These are phyloP conservation scores for Porogramme epimiltina DNA, from an alignment of 1,284 basidiomycete genomes.

Conservation along the genomic window DNA sequence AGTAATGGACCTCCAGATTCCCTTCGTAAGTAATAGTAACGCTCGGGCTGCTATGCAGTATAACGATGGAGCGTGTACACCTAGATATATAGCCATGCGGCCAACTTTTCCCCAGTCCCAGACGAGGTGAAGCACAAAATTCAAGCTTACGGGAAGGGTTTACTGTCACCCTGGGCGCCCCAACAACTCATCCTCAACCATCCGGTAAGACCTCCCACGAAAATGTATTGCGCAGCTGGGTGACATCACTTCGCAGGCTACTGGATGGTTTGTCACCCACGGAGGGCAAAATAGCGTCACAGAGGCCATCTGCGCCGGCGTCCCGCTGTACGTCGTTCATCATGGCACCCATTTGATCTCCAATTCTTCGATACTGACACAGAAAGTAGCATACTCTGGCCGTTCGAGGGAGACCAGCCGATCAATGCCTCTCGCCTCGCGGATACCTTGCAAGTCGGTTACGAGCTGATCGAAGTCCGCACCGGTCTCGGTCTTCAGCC, in stretches of 20 bases:
- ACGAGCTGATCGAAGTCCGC: slow-evolving; percentile 31
- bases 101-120: slow-evolving; percentile 12
- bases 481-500: slow-evolving; percentile 22
- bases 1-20: slow-evolving; percentile 16
- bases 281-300: slow-evolving; percentile 25
- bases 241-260: slow-evolving; percentile 25
- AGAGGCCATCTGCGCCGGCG: slow-evolving; percentile 18
- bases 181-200: slow-evolving; percentile 26
- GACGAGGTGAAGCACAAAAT: slow-evolving; percentile 18
- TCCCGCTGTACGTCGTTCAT: slow-evolving; percentile 18
- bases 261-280: slow-evolving; percentile 26
- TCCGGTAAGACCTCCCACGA: slow-evolving; percentile 18
- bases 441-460: slow-evolving; percentile 25
- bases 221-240: background rate
- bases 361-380: no score
- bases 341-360: no score
- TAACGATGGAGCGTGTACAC: slow-evolving; percentile 17
- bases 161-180: slow-evolving; percentile 21
- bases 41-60: background rate
- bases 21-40: slow-evolving; percentile 12
- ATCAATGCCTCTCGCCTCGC: slow-evolving; percentile 24
- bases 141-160: slow-evolving; percentile 11
- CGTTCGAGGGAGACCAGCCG: slow-evolving; percentile 29
- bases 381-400: slow-evolving; percentile 25
- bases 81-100: slow-evolving; percentile 16